A percentile compares a stretch with the other conserved stretches of the same genome.
Evolutionary conservation across 2,329 filamentous ascomycete genomes (phyloP).

Genomic region (Hymenoscyphus linearis): DNA sequence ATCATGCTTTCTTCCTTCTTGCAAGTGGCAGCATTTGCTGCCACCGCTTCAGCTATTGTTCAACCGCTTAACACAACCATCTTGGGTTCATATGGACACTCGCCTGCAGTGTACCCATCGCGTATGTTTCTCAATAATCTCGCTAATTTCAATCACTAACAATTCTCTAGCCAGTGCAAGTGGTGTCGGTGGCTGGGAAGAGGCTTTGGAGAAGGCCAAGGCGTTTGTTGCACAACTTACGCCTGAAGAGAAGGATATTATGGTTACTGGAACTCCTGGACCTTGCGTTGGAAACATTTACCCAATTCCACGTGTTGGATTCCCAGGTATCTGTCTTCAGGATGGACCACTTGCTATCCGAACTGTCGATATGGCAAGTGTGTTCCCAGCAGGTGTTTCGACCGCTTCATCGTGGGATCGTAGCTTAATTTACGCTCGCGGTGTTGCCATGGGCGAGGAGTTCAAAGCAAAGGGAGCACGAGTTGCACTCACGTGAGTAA

Average conservation of each 20-base stretch:
- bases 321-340: conserved; percentile 27
- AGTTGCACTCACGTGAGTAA: conserved; percentile 50
- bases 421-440: conserved; percentile 48
- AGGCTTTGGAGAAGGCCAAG: conserved; percentile 64
- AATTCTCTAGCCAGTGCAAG: conserved; percentile 27
- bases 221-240: conserved; percentile 67
- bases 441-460: conserved; percentile 48
- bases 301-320: conserved; percentile 22
- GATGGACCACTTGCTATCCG: conserved; percentile 59
- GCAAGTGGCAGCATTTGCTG: conserved; percentile 16
- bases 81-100: conserved; percentile 16
- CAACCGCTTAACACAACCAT: conserved; percentile 20
- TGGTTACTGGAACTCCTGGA: conserved; percentile 20
- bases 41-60: conserved; percentile 16
- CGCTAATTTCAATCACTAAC: conserved; percentile 3
- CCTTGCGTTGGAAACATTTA: conserved; percentile 24
- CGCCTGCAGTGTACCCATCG: conserved; percentile 24
- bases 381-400: conserved; percentile 63
- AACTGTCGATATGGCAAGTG: conserved; percentile 64
- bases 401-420: conserved; percentile 65
- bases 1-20: conserved; percentile 8
- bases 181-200: conserved; percentile 45
- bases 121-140: conserved; percentile 15
- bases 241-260: conserved; percentile 63
- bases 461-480: conserved; percentile 71